Conservation (phyloP, 768 basidiomycete species). For the Panaeolus cyanescens region DNA sequence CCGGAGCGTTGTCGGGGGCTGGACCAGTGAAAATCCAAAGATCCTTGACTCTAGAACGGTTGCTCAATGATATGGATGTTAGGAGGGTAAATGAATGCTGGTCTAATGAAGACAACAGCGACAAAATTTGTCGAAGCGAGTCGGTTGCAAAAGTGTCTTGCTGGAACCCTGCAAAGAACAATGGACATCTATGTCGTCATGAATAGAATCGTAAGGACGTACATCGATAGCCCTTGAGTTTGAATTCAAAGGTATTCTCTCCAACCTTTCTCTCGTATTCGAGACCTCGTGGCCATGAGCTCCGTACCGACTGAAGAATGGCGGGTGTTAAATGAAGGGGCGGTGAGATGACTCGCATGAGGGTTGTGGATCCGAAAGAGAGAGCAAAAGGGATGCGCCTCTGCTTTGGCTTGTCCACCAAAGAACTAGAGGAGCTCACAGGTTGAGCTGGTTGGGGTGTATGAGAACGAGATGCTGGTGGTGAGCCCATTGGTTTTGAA, state of each 20-base stretch:
- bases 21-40: slow-evolving; percentile 77
- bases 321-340: slow-evolving; percentile 77
- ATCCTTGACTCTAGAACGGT: slow-evolving; percentile 73
- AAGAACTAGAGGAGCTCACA: slow-evolving; percentile 20
- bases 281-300: slow-evolving; percentile 79
- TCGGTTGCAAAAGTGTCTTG: slow-evolving; percentile 76
- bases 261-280: slow-evolving; percentile 77
- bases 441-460: slow-evolving; percentile 38
- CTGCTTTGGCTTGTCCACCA: slow-evolving; percentile 30
- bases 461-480: slow-evolving; percentile 26
- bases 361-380: slow-evolving; percentile 68
- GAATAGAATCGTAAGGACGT: slow-evolving; percentile 21
- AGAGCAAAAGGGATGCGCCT: slow-evolving; percentile 64
- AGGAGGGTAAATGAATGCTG: slow-evolving; percentile 67
- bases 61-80: slow-evolving; percentile 71
- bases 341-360: slow-evolving; percentile 75
- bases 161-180: slow-evolving; percentile 60
- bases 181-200: neutral
- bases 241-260: slow-evolving; percentile 75
- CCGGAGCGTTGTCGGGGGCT: slow-evolving; percentile 31
- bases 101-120: slow-evolving; percentile 68
- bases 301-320: slow-evolving; percentile 77
- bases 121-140: slow-evolving; percentile 70
- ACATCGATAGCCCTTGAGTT: slow-evolving; percentile 83
- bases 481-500: slow-evolving; percentile 44